Conservation (phyloP, 495 filamentous ascomycete genomes). For the Staphylotrichum longicolle region DNA sequence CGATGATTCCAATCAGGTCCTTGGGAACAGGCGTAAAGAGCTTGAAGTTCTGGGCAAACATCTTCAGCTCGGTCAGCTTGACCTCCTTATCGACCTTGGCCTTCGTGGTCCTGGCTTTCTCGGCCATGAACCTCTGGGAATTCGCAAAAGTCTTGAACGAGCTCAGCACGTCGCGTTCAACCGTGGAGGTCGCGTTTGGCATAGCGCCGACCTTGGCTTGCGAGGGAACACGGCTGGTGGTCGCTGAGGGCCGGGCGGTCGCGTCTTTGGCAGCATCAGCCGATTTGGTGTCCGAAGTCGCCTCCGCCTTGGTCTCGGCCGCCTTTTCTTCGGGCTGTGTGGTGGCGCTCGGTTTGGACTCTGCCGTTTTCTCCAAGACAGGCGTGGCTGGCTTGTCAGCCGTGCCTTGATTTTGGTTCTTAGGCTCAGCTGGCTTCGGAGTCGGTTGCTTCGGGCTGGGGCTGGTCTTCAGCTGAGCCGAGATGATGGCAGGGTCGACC, state of each 20-base stretch:
- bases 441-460: slow-evolving; percentile 43
- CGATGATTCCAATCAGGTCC: slow-evolving; percentile 90
- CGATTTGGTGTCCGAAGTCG: slow-evolving; percentile 23
- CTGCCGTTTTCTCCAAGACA: slow-evolving; percentile 33
- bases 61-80: slow-evolving; percentile 91
- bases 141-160: slow-evolving; percentile 78
- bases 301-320: slow-evolving; percentile 25
- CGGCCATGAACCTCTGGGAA: slow-evolving; percentile 53
- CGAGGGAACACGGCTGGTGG: slow-evolving; percentile 40
- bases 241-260: slow-evolving; percentile 33
- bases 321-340: slow-evolving; percentile 31
- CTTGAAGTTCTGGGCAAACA: slow-evolving; percentile 92
- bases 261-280: slow-evolving; percentile 21
- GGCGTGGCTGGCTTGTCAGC: slow-evolving; percentile 34
- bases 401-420: slow-evolving; percentile 20
- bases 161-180: slow-evolving; percentile 73
- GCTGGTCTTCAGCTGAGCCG: slow-evolving; percentile 60
- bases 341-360: slow-evolving; percentile 24
- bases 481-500: slow-evolving; percentile 79
- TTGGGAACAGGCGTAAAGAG: slow-evolving; percentile 84
- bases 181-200: slow-evolving; percentile 69
- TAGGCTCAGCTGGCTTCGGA: slow-evolving; percentile 47
- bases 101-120: slow-evolving; percentile 71
- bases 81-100: slow-evolving; percentile 80
- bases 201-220: slow-evolving; percentile 39